Percentiles rank a stretch among this genome's conserved stretches.
phyloP scores from a whole-genome alignment of 345 rosid genomes.

The Dovyalis caffra region DNA sequence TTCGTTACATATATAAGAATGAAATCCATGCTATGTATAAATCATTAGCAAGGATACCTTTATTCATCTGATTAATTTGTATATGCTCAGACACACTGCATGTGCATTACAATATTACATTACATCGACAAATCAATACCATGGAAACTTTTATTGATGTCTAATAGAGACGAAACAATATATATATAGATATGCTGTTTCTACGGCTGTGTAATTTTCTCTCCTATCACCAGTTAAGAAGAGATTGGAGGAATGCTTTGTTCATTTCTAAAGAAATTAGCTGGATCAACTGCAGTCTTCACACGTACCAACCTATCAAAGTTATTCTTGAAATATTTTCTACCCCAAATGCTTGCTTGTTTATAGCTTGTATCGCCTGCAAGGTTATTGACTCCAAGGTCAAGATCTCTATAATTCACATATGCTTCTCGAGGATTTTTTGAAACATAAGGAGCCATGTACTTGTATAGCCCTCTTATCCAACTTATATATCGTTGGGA shows the following conservation, averaged over 20 bases:
- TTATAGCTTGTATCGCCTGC: conserved; percentile 30
- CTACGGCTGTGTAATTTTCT: too few species aligned
- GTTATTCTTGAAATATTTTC: conserved; percentile 40
- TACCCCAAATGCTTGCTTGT: conserved; percentile 46
- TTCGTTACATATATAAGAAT: too few species aligned
- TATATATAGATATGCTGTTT: not conserved
- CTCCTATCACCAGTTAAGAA: not conserved
- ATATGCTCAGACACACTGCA: not conserved
- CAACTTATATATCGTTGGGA: conserved; percentile 19
- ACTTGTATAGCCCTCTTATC: conserved; percentile 38
- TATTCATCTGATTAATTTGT: not conserved
- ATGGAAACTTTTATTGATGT: not conserved
- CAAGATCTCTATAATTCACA: conserved; percentile 62
- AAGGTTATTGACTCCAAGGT: conserved; percentile 42
- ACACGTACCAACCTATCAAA: conserved; percentile 36
- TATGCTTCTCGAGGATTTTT: conserved; percentile 59
- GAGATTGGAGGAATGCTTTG: conserved; percentile 16
- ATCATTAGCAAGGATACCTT: not conserved
- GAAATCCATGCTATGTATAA: too few species aligned
- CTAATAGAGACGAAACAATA: not conserved
- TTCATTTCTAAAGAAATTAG: conserved; percentile 42
- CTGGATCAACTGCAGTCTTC: conserved; percentile 38
- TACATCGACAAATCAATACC: not conserved
- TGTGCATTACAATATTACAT: not conserved
- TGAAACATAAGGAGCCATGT: conserved; percentile 53